Percentiles rank a stretch among this genome's conserved stretches.
Evolutionary conservation across 495 filamentous ascomycete genomes (phyloP).

Genomic region (Penicillium pancosmium): DNA sequence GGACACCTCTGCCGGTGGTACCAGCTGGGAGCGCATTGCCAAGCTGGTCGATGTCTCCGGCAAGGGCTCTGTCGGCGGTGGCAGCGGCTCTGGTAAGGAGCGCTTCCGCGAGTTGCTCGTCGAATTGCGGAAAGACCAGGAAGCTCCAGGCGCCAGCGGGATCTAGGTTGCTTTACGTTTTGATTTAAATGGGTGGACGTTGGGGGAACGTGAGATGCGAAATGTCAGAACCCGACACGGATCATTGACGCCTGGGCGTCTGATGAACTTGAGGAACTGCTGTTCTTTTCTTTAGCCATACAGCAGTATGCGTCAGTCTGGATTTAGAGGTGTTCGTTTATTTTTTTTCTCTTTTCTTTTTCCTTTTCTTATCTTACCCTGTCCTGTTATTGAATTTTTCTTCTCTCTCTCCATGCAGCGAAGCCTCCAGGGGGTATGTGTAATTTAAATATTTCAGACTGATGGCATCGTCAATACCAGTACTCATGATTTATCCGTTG

Average conservation of each 20-base stretch:
- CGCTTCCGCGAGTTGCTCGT: slow-evolving; percentile 90
- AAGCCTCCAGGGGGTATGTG: slow-evolving; percentile 29
- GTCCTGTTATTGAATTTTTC: slow-evolving; percentile 26
- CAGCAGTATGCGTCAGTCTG: slow-evolving; percentile 14
- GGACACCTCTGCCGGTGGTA: slow-evolving; percentile 90
- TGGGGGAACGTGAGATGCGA: slow-evolving; percentile 6
- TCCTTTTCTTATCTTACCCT: slow-evolving; percentile 23
- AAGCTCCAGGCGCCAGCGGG: slow-evolving; percentile 76
- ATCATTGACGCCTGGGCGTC: slow-evolving; percentile 7
- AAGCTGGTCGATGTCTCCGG: slow-evolving; percentile 96
- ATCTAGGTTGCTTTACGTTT: slow-evolving; percentile 31
- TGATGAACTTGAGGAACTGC: slow-evolving; percentile 8
- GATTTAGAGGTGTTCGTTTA: slow-evolving; percentile 20
- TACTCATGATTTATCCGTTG: slow-evolving; percentile 1
- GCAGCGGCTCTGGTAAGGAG: slow-evolving; percentile 86
- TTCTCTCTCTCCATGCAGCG: slow-evolving; percentile 35
- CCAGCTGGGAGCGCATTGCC: slow-evolving; percentile 97
- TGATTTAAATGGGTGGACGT: slow-evolving; percentile 3
- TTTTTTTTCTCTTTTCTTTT: slow-evolving; percentile 24
- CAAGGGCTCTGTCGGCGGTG: slow-evolving; percentile 84
- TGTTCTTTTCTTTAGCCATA: slow-evolving; percentile 21
- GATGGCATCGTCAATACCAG: slow-evolving; percentile 35
- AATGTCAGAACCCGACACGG: not conserved
- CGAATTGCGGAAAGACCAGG: slow-evolving; percentile 89
- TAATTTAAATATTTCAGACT: slow-evolving; percentile 34